These are phyloP conservation scores for Trypanosoma vivax DNA, from an alignment of 208 protist species.

Conservation along the genomic window DNA sequence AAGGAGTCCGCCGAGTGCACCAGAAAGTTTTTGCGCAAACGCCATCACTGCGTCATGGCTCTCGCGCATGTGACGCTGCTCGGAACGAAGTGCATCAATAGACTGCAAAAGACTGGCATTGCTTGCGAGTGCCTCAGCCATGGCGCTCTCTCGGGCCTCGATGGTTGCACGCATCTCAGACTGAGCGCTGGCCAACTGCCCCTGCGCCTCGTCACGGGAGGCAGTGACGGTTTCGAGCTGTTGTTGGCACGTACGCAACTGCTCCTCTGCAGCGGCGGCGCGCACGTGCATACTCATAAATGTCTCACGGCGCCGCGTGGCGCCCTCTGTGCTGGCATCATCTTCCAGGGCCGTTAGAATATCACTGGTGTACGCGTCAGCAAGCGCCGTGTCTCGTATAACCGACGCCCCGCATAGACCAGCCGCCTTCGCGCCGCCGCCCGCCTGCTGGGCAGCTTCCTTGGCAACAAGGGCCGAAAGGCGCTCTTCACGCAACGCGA, in stretches of 20 bases:
- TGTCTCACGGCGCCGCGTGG: background rate
- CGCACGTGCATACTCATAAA: constrained; percentile 11
- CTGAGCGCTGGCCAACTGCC: background rate
- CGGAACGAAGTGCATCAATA: constrained; percentile 17
- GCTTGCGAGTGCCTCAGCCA: constrained; percentile 15
- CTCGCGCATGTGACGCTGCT: constrained; percentile 30
- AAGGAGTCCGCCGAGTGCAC: constrained; percentile 28
- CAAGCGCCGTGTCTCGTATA: background rate
- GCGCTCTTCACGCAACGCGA: constrained; percentile 54
- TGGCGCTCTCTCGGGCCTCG: constrained; percentile 16
- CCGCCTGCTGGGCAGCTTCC: constrained; percentile 24
- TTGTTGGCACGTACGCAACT: background rate
- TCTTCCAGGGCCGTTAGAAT: constrained; percentile 4
- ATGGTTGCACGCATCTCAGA: constrained; percentile 16
- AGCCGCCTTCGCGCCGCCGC: constrained; percentile 40
- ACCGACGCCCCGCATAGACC: constrained; percentile 10
- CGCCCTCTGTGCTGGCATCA: background rate
- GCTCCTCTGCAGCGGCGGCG: constrained; percentile 1
- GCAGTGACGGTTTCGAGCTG: constrained; percentile 10
- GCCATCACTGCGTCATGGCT: constrained; percentile 31
- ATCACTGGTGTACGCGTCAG: constrained; percentile 7
- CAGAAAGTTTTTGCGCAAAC: constrained; percentile 41
- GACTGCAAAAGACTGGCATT: constrained; percentile 42
- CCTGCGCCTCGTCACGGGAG: constrained; percentile 10
- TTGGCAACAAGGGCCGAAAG: constrained; percentile 45